phyloP scores from a whole-genome alignment of 495 filamentous ascomycete species.

The Penicillium pulvis region DNA sequence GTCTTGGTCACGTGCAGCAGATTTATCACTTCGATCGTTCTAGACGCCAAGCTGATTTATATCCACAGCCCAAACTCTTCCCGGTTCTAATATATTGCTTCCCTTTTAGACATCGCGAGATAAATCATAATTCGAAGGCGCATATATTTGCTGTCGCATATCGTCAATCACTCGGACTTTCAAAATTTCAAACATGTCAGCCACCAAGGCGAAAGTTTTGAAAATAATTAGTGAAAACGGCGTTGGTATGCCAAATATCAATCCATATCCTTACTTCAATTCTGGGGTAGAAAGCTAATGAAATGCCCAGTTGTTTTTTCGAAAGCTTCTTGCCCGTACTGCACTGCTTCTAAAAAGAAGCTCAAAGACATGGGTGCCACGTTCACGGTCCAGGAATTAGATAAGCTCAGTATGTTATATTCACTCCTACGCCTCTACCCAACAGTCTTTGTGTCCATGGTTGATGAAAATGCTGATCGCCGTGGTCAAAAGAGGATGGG shows the following conservation, averaged over 20 bases:
- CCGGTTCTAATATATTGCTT: no score
- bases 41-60: no score
- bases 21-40: no score
- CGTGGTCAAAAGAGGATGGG: slow-evolving; percentile 59
- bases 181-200: not conserved
- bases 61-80: no score
- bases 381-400: slow-evolving; percentile 71
- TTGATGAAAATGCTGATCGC: not conserved
- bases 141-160: not conserved
- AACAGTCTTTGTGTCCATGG: not conserved
- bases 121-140: not conserved
- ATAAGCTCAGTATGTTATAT: slow-evolving; percentile 65
- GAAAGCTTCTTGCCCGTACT: slow-evolving; percentile 88
- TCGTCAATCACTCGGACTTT: not conserved
- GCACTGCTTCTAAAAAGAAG: slow-evolving; percentile 66
- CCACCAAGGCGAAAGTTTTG: not conserved
- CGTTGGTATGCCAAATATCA: not conserved
- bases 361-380: slow-evolving; percentile 66
- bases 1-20: no score
- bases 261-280: not conserved
- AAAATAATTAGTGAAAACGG: not conserved
- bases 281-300: not conserved
- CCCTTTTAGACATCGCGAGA: not conserved
- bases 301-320: slow-evolving; percentile 69
- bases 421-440: not conserved